Conservation (phyloP, 257 asterid genomes). For the Fraxinus americana region DNA sequence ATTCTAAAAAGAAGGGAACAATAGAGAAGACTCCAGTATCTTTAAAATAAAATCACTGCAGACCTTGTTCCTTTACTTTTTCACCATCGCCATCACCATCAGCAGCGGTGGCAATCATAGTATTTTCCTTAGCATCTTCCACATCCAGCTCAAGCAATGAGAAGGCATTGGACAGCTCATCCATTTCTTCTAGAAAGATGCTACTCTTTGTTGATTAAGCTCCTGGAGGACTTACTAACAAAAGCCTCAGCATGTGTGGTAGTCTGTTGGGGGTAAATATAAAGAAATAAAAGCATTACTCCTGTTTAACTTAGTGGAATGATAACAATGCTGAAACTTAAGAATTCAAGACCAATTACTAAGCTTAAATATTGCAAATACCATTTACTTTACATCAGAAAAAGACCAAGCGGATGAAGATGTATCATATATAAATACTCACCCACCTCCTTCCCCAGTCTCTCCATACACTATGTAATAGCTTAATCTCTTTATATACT, state of each 20-base stretch:
- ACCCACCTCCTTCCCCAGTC: too few relatives aligned
- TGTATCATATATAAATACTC: not conserved
- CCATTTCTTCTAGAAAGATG: conserved; percentile 40
- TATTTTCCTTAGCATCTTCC: conserved; percentile 39
- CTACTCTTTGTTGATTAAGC: conserved; percentile 23
- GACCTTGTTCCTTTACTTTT: conserved; percentile 30
- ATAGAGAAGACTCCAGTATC: not conserved
- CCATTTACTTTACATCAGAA: not conserved
- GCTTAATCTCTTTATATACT: too few relatives aligned
- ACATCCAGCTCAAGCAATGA: conserved; percentile 66
- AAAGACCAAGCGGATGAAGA: not conserved
- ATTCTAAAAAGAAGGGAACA: not conserved
- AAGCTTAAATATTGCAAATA: conserved; percentile 23
- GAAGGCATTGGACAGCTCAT: conserved; percentile 67
- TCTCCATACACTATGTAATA: too few relatives aligned
- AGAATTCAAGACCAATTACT: conserved; percentile 3
- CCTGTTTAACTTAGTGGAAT: conserved; percentile 9
- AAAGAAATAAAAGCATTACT: not conserved
- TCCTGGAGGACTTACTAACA: conserved; percentile 25
- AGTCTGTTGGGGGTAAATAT: not conserved
- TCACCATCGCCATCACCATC: conserved; percentile 34
- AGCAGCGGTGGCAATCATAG: conserved; percentile 24
- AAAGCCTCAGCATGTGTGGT: not conserved
- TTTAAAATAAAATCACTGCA: not conserved
- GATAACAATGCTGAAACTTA: conserved; percentile 7